Base-by-base conservation (phyloP, 2,329 filamentous ascomycete genomes). In the Chaetomium olivaceum region DNA sequence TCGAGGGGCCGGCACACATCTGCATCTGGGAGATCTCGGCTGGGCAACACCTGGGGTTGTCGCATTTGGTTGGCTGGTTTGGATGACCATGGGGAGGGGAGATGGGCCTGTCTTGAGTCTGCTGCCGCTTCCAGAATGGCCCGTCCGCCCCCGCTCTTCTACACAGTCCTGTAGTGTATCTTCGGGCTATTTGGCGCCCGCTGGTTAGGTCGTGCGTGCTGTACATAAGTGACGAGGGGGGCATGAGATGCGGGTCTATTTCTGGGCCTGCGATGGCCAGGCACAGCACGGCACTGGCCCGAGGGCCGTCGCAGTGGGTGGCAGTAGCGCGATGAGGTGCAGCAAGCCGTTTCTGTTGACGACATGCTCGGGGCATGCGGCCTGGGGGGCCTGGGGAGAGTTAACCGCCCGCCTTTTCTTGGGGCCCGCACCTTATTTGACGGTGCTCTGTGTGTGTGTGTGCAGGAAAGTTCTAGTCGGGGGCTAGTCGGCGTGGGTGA, bases 401-500 rank as follows among this genome's bases (percentile, higher is more conserved):
- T 54, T 66, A 66, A 61, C 61, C 64, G 64, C 64, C 64, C 61
- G 52, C 27, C 5, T n/a, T 11, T 51, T 21, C n/a, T 52, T 36
- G 25, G 58, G 14, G 52, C 11, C 58, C 16, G 6, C 19, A 16
- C 21, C 64, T 27, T 58, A 33, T 25, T 63, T 39, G 33, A 43
- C n/a, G 21, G 46, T 63, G 60, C 64, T 31, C 7, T 36, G 33
- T 36, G 33, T 36, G 33, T 9, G 9, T 58, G 23, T 6, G n/a
- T 25, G 39, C 29, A 55, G 50, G n/a, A 43, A 43, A 43, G 39
- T 25, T 11, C n/a, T 23, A 52, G 9, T 43, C 16, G 57, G 11
- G 46, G 12, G 25, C 6, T 25, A 6, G n/a, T 29, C 12, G 19
- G 31, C 11, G n/a, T 14, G 19, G 23, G 29, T 57, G 43, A 29